These are phyloP conservation scores for Parafenestella ontariensis DNA, from an alignment of 2,329 filamentous ascomycete genomes.

Conservation along the genomic window DNA sequence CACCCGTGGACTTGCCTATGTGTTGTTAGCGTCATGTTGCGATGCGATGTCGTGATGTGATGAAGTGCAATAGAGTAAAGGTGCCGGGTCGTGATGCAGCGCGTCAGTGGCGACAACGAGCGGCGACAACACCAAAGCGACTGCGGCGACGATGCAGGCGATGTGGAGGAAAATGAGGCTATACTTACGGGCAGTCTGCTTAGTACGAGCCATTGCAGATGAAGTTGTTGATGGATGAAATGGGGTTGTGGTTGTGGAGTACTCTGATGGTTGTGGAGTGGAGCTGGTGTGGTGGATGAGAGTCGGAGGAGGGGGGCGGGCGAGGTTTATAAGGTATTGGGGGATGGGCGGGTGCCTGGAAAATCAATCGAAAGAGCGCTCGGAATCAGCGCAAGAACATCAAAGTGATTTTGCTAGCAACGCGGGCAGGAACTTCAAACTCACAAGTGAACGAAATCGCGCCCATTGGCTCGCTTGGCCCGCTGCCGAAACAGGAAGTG, in stretches of 20 bases:
- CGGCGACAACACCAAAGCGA: constrained; percentile 18
- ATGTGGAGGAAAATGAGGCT: constrained; percentile 19
- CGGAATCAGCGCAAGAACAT: constrained; percentile 37
- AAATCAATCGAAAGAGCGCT: constrained; percentile 41
- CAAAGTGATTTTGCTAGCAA: constrained; percentile 32
- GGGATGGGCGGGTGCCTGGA: constrained; percentile 45
- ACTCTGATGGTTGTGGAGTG: constrained; percentile 29
- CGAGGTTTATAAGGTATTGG: constrained; percentile 48
- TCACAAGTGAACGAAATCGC: constrained; percentile 15
- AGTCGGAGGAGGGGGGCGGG: constrained; percentile 44
- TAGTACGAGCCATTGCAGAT: constrained; percentile 60
- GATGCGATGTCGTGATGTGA: not conserved
- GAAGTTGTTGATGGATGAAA: constrained; percentile 29
- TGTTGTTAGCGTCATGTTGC: constrained; percentile 37
- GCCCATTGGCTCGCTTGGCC: constrained; percentile 36
- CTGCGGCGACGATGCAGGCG: constrained; percentile 28
- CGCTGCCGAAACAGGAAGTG: constrained; percentile 30
- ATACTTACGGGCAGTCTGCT: constrained; percentile 64
- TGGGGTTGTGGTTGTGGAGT: constrained; percentile 3
- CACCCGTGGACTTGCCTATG: constrained; percentile 75
- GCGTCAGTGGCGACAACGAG: constrained; percentile 16
- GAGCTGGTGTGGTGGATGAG: constrained; percentile 48
- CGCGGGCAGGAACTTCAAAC: constrained; percentile 29
- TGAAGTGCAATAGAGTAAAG: not conserved
- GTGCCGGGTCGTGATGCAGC: constrained; percentile 22